Base-by-base conservation (phyloP, 2,329 filamentous ascomycete species). In the Allantophomopsis lycopodina region DNA sequence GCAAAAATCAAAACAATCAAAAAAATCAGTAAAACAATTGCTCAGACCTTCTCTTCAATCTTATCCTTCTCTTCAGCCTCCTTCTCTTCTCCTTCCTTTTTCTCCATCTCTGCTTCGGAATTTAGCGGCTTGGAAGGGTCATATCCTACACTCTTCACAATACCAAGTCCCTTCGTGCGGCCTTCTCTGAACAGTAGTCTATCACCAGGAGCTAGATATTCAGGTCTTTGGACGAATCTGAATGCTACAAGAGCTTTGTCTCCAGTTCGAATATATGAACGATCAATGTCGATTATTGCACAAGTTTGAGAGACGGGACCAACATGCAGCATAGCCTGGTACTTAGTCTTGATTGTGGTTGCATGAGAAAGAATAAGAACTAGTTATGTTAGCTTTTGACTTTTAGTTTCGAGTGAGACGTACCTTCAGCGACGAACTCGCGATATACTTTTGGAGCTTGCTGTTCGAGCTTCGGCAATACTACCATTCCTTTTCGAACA, bases 271-370 rank as follows among this genome's bases (percentile, higher is more conserved):
- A 98, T 95, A 52, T 88, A 91, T 18, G 83, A 83, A n/a, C 89
- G 79, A 56, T 98, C 91, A 48, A 98, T 91, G 54, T 95, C 91
- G 53, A 98, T 94, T 55, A 98, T 95, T 10, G 87, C 79, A 55
- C 91, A 98, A 0, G 91, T 98, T 62, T 98, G 91, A 32, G 83
- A 86, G 34, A 98, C 83, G 0, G 91, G 84, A 0, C 91, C 91
- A 4, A 98, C 88, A 52, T 98, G 91, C 16, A 98, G 71, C 88
- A 96, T 98, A 1, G 91, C 91, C 64, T 98, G 91, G 49, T 98
- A 98, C 52, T 87, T 89, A 1, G 79, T 86, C 60, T 94, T 91
- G 60, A 98, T 98, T 34, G 91, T 98, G 0, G 91, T 98, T 0
- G 89, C 87, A 54, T 98, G 91, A 4, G 84, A 93, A 6, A 98